Evolutionary conservation across 805 yeast species (phyloP), one percentile per base, ranked within the genome.

Genomic region (Yarrowia alimentaria): DNA sequence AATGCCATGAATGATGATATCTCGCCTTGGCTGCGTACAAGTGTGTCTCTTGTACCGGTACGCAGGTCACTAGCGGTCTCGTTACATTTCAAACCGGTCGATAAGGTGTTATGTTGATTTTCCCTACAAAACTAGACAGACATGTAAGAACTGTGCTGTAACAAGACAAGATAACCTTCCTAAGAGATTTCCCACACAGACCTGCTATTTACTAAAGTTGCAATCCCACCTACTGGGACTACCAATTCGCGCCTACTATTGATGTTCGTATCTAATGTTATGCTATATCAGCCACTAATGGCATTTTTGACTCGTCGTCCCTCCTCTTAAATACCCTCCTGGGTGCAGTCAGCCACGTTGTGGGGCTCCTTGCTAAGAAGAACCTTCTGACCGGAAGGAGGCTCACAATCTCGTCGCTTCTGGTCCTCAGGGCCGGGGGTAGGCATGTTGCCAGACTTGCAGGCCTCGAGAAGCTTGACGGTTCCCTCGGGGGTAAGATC

Each of bases 401-500:
- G 95, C 70, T 86, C 95, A 66, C 94, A 86, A 22, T 80, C 70
- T 32, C 71, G 74, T 70, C 95, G 80, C 30, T 68, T 65, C 30
- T 78, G 79, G 31, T 75, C 70, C 54, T 80, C 79, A 5, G 91
- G 90, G 20, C 95, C 95, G n/a, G 78, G 72, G 31, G 68, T 65
- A 48, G 79, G 77, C 34, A 71, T 71, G 62, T 78, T 76, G 53
- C 91, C 95, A 21, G 68, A 73, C 64, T 78, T 79, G 56, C 85
- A 72, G 51, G 75, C 79, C 56, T 80, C 75, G 64, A 86, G 75
- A 37, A 87, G 65, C 55, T 75, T 73, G 26, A 77, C 75, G 20
- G 84, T 78, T 37, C 77, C 75, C 56, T 82, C 83, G 18, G 80
- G 74, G 26, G 90, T 83, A 68, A 86, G 75, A 67, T 86, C 95